Evolutionary conservation across 2,329 filamentous ascomycete genomes (phyloP).

Genomic region (Penicillium sp.): DNA sequence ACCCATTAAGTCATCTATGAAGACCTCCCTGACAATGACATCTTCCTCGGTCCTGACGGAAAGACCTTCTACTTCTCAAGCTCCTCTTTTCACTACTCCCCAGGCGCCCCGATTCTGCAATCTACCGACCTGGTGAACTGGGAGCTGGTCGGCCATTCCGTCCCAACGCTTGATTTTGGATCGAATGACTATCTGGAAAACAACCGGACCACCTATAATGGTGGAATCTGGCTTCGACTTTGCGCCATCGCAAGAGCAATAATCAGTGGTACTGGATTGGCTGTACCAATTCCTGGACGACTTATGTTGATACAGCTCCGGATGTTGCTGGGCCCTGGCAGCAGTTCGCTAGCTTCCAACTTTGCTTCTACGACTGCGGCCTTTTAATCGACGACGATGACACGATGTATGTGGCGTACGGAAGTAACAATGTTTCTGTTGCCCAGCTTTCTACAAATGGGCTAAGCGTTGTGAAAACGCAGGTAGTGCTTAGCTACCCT

Average conservation of each 20-base stretch:
- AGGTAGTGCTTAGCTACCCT: too few species aligned
- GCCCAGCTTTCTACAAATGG: too few species aligned
- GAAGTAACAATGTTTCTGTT: too few species aligned
- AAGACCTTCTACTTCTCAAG: not conserved
- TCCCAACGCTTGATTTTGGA: not conserved
- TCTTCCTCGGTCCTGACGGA: not conserved
- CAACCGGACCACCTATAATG: not conserved
- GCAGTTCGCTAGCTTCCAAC: too few species aligned
- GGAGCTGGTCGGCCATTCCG: not conserved
- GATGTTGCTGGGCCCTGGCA: too few species aligned
- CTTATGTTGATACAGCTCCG: too few species aligned
- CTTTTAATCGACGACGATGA: too few species aligned
- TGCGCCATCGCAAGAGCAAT: not conserved
- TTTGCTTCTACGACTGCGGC: too few species aligned
- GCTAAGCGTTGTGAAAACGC: too few species aligned
- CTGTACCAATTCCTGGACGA: too few species aligned
- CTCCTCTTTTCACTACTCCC: not conserved
- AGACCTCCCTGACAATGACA: not conserved
- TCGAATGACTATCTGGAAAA: not conserved
- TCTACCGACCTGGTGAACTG: not conserved
- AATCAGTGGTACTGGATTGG: not conserved
- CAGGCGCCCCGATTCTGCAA: not conserved
- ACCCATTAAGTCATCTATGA: not conserved
- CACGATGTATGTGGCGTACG: too few species aligned
- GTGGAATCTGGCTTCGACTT: not conserved